Evolutionary conservation across 768 basidiomycete genomes (phyloP), one percentile per base, ranked within the genome.

Genomic region (Lentinula guzmanii): DNA sequence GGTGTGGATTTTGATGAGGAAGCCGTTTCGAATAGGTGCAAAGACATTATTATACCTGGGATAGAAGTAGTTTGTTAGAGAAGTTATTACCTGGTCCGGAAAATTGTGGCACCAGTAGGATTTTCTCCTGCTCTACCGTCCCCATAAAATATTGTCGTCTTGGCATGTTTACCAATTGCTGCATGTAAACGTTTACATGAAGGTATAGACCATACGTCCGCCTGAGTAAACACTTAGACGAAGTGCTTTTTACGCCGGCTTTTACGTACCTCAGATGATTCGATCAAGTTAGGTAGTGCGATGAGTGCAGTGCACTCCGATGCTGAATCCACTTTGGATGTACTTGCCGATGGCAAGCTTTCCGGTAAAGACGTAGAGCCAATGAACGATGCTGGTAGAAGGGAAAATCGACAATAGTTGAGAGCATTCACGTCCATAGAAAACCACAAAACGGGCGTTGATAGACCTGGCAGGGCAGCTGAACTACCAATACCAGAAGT

Each of bases 351-450:
- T 43, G 55, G 55, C 11, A 56, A 28, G 24, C n/a, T 43, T 28
- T 56, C 41, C 41, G 55, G 1, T 42, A 45, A 16, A 18, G 13
- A 18, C 6, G 54, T 28, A 4, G 37, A 43, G 4, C 37, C 55
- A 33, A 56, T 43, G 10, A 33, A 13, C 13, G 55, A 56, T 15
- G 37, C 43, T 35, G 67, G 71, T 41, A 90, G 70, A 2, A 98
- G 76, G 6, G 91, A 89, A 72, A 97, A 95, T 2, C 89, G 85
- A 73, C 96, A 98, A 71, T 90, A 98, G 69, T 96, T 97, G 60
- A 98, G 79, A 1, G 96, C 87, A 69, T 99, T 99, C 62, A 95
- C 87, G 67, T 94, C 91, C 71, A 98, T 74, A 0, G 90, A 89
- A 66, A 87, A 89, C 10, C 74, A 70, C 3, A 91, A 70, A 6